Evolutionary conservation across 1,284 basidiomycete species (phyloP).

Genomic region (Ustilago vetiveriae): DNA sequence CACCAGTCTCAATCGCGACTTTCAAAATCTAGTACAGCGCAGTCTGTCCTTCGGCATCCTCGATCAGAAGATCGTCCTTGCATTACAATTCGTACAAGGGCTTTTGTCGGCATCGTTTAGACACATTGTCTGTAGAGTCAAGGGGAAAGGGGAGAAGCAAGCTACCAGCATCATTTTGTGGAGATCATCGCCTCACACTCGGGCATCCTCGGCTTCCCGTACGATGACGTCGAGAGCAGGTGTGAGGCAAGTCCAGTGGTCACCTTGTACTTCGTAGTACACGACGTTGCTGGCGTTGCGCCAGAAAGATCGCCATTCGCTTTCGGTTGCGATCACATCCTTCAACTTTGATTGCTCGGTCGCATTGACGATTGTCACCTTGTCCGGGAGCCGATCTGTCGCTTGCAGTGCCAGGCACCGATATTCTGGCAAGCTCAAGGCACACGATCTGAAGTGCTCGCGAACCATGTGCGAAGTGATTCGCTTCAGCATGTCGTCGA

Average conservation of each 20-base stretch:
- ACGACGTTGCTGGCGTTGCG: conserved; percentile 5
- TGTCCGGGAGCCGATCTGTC: conserved; percentile 11
- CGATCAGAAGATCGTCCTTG: not conserved
- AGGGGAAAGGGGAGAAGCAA: not conserved
- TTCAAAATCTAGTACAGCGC: conserved; percentile 19
- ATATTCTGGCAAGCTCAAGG: conserved; percentile 29
- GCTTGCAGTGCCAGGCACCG: conserved; percentile 17
- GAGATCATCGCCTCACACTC: not conserved
- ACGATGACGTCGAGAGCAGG: conserved; percentile 25
- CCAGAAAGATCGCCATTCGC: conserved; percentile 34
- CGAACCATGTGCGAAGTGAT: conserved; percentile 27
- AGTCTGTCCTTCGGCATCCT: not conserved
- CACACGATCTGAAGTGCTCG: conserved; percentile 46
- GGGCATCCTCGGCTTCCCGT: not conserved
- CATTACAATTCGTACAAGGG: not conserved
- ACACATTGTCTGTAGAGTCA: not conserved
- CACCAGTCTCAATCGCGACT: too few species aligned
- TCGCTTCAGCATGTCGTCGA: conserved; percentile 27
- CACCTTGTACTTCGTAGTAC: conserved; percentile 16
- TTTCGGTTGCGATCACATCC: conserved; percentile 25
- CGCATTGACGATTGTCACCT: conserved; percentile 24
- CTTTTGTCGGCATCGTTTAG: not conserved
- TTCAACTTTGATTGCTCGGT: conserved; percentile 13
- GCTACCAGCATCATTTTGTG: not conserved
- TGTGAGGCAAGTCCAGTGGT: conserved; percentile 38